phyloP scores from a whole-genome alignment of 2,329 filamentous ascomycete species.

The Botrytis squamosa region DNA sequence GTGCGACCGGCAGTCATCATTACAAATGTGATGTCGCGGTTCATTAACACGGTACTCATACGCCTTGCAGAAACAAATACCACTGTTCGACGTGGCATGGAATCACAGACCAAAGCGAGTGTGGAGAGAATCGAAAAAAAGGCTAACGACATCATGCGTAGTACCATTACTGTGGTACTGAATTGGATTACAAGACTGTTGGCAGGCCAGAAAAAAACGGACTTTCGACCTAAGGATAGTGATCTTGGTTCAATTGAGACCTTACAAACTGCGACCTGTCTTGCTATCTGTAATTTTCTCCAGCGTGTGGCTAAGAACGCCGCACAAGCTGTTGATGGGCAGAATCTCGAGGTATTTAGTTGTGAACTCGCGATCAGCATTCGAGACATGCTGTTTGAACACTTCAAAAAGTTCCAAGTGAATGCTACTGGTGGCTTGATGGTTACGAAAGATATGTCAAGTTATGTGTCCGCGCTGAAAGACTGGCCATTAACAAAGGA shows the following conservation, averaged over 20 bases:
- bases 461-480: slow-evolving; percentile 83
- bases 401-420: slow-evolving; percentile 92
- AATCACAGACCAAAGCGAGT: slow-evolving; percentile 59
- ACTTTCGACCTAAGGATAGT: slow-evolving; percentile 68
- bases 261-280: slow-evolving; percentile 83
- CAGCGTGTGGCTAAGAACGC: slow-evolving; percentile 62
- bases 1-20: slow-evolving; percentile 83
- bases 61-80: slow-evolving; percentile 86
- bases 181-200: slow-evolving; percentile 64
- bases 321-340: slow-evolving; percentile 71
- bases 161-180: slow-evolving; percentile 63
- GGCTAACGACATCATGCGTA: slow-evolving; percentile 66
- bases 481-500: slow-evolving; percentile 75
- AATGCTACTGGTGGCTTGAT: slow-evolving; percentile 91
- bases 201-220: slow-evolving; percentile 65
- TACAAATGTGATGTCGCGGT: slow-evolving; percentile 88
- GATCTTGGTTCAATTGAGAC: slow-evolving; percentile 65
- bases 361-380: slow-evolving; percentile 81
- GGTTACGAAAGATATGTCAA: slow-evolving; percentile 93
- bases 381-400: slow-evolving; percentile 77
- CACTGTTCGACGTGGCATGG: slow-evolving; percentile 74
- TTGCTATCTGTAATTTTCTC: slow-evolving; percentile 78
- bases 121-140: slow-evolving; percentile 66
- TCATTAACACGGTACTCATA: slow-evolving; percentile 85
- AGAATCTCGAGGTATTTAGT: slow-evolving; percentile 79